Evolutionary conservation across 306 rosid species (phyloP), one percentile per base, ranked within the genome.

Genomic region (Alnus rubra): DNA sequence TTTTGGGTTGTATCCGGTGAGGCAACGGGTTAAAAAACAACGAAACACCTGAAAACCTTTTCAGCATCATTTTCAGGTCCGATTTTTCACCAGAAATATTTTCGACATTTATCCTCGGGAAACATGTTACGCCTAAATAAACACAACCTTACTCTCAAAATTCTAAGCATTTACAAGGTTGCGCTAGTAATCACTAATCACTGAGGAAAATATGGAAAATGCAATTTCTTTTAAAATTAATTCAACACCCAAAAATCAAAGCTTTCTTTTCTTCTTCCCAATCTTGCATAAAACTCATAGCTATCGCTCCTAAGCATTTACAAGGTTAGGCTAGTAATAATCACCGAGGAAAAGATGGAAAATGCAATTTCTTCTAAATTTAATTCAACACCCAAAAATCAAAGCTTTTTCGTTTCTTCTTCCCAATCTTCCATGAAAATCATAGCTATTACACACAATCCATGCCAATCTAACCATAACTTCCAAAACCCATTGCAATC

Each of bases 211-310:
- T 12, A 51, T 0, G 9, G 4, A 69, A 56, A 70, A 68, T 51
- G 13, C 33, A 3, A 7, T 59, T 28, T 59, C 10, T 55, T 19
- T 11, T 8, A 19, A 42, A 55, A 18, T 54, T 54, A 55, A 55
- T 33, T 19, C 68, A 50, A 18, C 67, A 14, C 55, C 14, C 51
- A 71, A 78, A 59, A 42, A 70, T 45, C 45, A 54, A 60, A 63
- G 78, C 73, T 76, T 52, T 28, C 7, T 39, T 33, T 33, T 33
- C 37, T 33, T 33, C 64, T 15, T 45, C 49, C 49, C 9, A 45
- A 5, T 23, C 28, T 48, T 9, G 12, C 51, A 48, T 9, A 48
- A 48, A 10, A 48, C 1, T 39, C 44, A 39, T 39, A 39, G 44
- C 44, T 39, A 39, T 39, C 44, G 5, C 44, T 18, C 15, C 56